phyloP scores from a whole-genome alignment of 768 basidiomycete genomes.

The Clitopilus hobsonii region DNA sequence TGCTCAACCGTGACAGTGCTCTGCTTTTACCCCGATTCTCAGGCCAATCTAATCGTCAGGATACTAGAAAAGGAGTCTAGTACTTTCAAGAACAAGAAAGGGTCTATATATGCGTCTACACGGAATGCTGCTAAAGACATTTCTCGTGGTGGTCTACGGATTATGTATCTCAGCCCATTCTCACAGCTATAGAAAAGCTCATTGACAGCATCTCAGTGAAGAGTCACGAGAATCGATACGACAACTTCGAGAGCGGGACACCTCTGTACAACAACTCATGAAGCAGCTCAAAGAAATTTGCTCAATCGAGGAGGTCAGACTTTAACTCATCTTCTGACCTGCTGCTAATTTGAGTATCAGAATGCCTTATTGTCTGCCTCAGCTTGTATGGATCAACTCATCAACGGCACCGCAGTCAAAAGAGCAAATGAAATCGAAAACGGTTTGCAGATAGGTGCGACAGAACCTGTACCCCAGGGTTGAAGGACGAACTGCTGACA shows the following conservation, averaged over 20 bases:
- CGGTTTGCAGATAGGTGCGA: background rate
- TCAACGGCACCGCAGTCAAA: background rate
- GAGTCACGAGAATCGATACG: background rate
- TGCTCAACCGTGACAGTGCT: background rate
- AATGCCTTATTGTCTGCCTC: constrained; percentile 7
- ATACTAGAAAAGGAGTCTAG: background rate
- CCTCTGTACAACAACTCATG: background rate
- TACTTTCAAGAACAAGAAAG: constrained; percentile 21
- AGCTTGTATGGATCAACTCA: background rate
- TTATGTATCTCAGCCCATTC: constrained; percentile 3
- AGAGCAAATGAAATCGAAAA: background rate
- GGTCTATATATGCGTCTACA: constrained; percentile 16
- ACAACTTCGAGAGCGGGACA: background rate
- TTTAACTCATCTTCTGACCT: background rate
- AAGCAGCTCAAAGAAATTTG: background rate
- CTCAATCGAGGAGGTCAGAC: background rate
- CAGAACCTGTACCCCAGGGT: background rate
- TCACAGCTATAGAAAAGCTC: background rate
- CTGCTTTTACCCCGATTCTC: no score
- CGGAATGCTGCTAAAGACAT: constrained; percentile 18
- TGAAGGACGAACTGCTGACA: constrained; percentile 20
- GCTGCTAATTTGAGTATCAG: constrained; percentile 12
- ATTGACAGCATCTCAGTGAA: background rate
- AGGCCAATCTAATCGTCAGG: background rate
- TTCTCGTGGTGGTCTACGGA: background rate